These are phyloP conservation scores for Firmiana major DNA, from an alignment of 345 rosid genomes.

Conservation along the genomic window DNA sequence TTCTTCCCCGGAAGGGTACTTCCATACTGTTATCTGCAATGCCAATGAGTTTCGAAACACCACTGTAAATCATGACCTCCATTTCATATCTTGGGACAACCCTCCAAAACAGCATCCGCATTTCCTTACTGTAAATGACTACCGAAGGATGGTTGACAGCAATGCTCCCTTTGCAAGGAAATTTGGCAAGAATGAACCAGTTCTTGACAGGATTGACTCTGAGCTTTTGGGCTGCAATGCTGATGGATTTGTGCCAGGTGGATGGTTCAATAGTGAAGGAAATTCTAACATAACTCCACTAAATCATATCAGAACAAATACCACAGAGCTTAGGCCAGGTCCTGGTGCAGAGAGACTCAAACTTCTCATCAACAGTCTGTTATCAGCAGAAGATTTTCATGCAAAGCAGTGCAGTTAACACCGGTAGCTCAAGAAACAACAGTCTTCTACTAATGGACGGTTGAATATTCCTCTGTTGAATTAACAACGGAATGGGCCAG, in stretches of 20 bases:
- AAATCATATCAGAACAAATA: slow-evolving; percentile 16
- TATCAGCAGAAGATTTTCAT: slow-evolving; percentile 52
- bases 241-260: slow-evolving; percentile 58
- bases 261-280: slow-evolving; percentile 51
- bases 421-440: slow-evolving; percentile 10
- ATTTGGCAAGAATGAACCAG: slow-evolving; percentile 54
- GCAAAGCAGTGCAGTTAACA: slow-evolving; percentile 50
- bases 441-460: background rate
- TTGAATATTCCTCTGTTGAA: slow-evolving; percentile 1
- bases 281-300: slow-evolving; percentile 21
- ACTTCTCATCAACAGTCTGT: slow-evolving; percentile 40
- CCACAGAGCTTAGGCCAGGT: slow-evolving; percentile 55
- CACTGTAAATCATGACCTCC: slow-evolving; percentile 79
- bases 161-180: slow-evolving; percentile 81
- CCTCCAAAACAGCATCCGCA: slow-evolving; percentile 93
- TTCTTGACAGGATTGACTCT: slow-evolving; percentile 73
- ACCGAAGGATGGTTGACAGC: slow-evolving; percentile 64
- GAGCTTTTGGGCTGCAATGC: slow-evolving; percentile 54
- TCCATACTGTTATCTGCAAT: slow-evolving; percentile 90
- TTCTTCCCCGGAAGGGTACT: slow-evolving; percentile 88
- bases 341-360: slow-evolving; percentile 67
- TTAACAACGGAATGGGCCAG: background rate
- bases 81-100: slow-evolving; percentile 93
- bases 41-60: slow-evolving; percentile 63
- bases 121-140: slow-evolving; percentile 61